Conservation (phyloP, 2,329 filamentous ascomycete genomes). For the Aureobasidium sp. region DNA sequence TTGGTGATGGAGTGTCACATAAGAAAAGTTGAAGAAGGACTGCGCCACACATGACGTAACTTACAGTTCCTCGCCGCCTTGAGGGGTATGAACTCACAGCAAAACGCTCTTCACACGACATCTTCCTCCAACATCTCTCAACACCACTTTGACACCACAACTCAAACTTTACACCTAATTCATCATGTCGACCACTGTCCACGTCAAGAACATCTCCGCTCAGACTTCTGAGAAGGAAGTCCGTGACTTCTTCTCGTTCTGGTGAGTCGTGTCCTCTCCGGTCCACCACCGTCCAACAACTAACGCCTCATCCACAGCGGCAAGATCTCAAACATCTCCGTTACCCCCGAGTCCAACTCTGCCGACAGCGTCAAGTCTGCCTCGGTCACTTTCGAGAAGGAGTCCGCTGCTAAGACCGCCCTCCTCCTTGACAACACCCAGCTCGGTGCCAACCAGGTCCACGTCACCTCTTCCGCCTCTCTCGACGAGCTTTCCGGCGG, state of each 20-base stretch:
- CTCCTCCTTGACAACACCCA: slow-evolving; percentile 95
- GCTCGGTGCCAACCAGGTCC: slow-evolving; percentile 65
- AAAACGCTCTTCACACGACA: background rate
- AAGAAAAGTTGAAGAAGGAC: background rate
- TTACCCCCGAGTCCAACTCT: slow-evolving; percentile 50
- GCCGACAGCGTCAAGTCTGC: slow-evolving; percentile 65
- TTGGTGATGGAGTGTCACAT: background rate
- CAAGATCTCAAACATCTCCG: slow-evolving; percentile 77
- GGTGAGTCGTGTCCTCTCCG: slow-evolving; percentile 45
- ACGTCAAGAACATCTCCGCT: slow-evolving; percentile 80
- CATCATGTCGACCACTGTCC: slow-evolving; percentile 56
- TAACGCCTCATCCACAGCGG: slow-evolving; percentile 47
- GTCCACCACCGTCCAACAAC: background rate
- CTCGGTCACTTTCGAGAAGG: slow-evolving; percentile 93
- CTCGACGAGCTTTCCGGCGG: slow-evolving; percentile 55
- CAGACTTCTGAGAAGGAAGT: slow-evolving; percentile 84
- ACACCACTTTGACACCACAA: background rate
- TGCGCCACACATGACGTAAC: background rate
- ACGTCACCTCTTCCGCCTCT: slow-evolving; percentile 65
- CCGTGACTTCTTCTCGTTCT: slow-evolving; percentile 94
- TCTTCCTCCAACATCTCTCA: background rate
- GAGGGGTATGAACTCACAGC: background rate
- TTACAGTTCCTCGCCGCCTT: background rate
- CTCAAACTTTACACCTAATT: background rate
- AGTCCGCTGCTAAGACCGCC: slow-evolving; percentile 92